Evolutionary conservation across 768 basidiomycete species (phyloP).

Genomic region (Phaffia australis): DNA sequence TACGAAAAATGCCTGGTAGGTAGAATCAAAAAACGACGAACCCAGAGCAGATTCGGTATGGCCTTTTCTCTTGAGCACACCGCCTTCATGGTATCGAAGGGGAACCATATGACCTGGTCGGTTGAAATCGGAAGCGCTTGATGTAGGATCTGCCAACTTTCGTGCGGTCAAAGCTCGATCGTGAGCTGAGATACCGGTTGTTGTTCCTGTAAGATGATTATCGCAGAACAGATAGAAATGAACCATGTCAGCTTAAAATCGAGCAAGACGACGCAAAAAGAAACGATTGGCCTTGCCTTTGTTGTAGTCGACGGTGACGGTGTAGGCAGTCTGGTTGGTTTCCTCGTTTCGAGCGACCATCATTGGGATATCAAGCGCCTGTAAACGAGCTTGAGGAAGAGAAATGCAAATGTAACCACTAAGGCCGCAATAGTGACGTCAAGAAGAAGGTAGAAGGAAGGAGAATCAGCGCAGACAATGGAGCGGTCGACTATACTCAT

Average conservation of each 20-base stretch:
- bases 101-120: slow-evolving; percentile 95
- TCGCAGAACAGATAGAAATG: neutral
- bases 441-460: neutral
- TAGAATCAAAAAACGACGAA: slow-evolving; percentile 31
- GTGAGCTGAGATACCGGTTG: slow-evolving; percentile 93
- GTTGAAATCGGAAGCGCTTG: slow-evolving; percentile 59
- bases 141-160: slow-evolving; percentile 54
- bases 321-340: slow-evolving; percentile 84
- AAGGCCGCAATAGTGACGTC: neutral
- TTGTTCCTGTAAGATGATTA: slow-evolving; percentile 52
- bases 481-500: neutral
- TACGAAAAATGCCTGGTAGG: neutral
- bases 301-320: slow-evolving; percentile 86
- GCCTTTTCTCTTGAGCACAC: slow-evolving; percentile 73
- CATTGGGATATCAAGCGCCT: slow-evolving; percentile 73
- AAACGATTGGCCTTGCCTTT: slow-evolving; percentile 48
- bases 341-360: slow-evolving; percentile 91
- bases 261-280: neutral
- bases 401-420: slow-evolving; percentile 93
- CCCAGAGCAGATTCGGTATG: slow-evolving; percentile 82
- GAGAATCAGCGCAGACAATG: neutral
- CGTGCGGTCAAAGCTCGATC: slow-evolving; percentile 82
- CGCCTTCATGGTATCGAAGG: slow-evolving; percentile 71
- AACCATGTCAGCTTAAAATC: neutral
- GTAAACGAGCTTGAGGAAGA: slow-evolving; percentile 62